Evolutionary conservation across 192 early-diverging fungal genomes (phyloP).

Genomic region (Spizellomyces sp.): DNA sequence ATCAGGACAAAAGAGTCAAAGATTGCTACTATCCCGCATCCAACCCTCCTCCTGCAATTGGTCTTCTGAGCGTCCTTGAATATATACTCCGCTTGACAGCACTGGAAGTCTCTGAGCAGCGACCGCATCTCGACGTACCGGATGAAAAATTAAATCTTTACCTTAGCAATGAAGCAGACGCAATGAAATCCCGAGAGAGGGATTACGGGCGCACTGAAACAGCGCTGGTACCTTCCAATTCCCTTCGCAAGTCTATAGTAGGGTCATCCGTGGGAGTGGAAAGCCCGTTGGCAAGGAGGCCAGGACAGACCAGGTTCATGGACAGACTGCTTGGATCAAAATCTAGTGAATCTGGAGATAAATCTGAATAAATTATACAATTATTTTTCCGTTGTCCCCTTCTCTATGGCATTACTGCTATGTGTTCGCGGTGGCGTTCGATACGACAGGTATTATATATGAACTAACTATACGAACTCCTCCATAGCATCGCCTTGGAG

Average conservation of each 20-base stretch:
- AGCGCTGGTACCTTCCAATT: too few relatives aligned
- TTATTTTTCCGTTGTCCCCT: too few relatives aligned
- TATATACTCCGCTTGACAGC: constrained; percentile 63
- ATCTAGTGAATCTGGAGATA: too few relatives aligned
- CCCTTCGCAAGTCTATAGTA: too few relatives aligned
- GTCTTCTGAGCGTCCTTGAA: constrained; percentile 64
- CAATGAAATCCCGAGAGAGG: too few relatives aligned
- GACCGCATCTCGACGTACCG: constrained; percentile 60
- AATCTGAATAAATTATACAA: too few relatives aligned
- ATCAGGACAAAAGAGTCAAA: neutral
- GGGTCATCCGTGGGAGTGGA: neutral
- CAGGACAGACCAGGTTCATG: neutral
- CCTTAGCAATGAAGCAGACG: constrained; percentile 39
- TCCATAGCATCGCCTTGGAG: too few relatives aligned
- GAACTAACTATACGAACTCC: too few relatives aligned
- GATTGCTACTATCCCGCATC: neutral
- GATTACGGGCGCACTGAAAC: too few relatives aligned
- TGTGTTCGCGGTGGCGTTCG: too few relatives aligned
- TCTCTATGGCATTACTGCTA: too few relatives aligned
- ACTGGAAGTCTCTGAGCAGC: constrained; percentile 67
- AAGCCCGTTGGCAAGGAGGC: constrained; percentile 6
- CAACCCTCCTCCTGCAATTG: constrained; percentile 18
- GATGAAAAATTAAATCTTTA: constrained; percentile 73
- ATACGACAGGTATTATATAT: too few relatives aligned
- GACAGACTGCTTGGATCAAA: neutral